These are phyloP conservation scores for Ensete glaucum DNA, from an alignment of 176 grass and related monocot genomes.

Conservation along the genomic window DNA sequence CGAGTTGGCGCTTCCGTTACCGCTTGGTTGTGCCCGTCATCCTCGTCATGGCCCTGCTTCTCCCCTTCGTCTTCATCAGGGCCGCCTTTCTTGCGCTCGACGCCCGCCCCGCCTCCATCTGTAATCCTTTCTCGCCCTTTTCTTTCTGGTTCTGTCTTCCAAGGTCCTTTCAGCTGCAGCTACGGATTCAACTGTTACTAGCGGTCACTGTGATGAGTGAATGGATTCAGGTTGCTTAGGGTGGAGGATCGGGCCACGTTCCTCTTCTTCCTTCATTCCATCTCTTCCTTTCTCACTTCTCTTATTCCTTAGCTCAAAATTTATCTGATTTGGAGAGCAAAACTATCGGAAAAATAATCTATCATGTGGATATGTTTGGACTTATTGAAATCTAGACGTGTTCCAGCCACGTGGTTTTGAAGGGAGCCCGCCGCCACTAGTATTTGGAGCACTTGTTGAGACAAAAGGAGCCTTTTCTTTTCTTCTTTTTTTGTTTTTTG, in stretches of 20 bases:
- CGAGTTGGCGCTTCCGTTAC: conserved; percentile 26
- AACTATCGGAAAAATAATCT: neutral
- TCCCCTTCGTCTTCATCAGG: conserved; percentile 50
- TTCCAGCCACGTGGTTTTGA: neutral
- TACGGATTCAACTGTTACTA: neutral
- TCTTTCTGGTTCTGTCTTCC: neutral
- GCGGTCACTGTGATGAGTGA: neutral
- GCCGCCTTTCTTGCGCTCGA: conserved; percentile 69
- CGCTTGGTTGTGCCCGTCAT: conserved; percentile 42
- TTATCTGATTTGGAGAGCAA: conserved; percentile 1
- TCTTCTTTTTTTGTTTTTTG: too few relatives aligned
- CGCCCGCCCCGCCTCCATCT: conserved; percentile 56
- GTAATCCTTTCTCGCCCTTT: conserved; percentile 7
- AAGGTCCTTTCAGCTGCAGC: neutral
- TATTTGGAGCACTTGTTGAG: too few relatives aligned
- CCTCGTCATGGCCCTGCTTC: conserved; percentile 57
- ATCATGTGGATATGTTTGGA: neutral
- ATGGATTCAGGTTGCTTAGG: conserved; percentile 48
- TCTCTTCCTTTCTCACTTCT: neutral
- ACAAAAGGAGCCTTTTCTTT: neutral
- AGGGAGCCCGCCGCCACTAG: too few relatives aligned
- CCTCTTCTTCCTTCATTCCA: neutral
- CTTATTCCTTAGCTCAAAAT: neutral
- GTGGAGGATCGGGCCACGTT: conserved; percentile 38
- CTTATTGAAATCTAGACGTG: neutral